phyloP scores from a whole-genome alignment of 495 filamentous ascomycete species.

The Talaromyces ruber region DNA sequence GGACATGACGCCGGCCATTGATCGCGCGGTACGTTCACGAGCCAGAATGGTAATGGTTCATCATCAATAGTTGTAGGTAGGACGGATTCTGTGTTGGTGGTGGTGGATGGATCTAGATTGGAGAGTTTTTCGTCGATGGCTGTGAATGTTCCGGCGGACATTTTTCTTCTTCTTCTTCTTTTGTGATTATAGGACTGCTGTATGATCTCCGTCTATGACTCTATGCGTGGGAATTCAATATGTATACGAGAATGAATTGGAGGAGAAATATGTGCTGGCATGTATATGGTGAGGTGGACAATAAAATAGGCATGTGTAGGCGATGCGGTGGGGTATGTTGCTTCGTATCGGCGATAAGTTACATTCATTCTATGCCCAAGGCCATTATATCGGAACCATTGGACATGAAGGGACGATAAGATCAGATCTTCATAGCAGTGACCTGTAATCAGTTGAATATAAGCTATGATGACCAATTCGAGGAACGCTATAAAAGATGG shows the following conservation, averaged over 20 bases:
- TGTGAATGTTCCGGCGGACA: slow-evolving; percentile 17
- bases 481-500: not conserved
- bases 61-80: slow-evolving; percentile 3
- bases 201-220: too few relatives aligned
- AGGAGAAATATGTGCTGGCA: not conserved
- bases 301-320: not conserved
- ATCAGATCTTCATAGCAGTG: too few relatives aligned
- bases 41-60: slow-evolving; percentile 62
- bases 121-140: slow-evolving; percentile 16
- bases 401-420: too few relatives aligned
- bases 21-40: slow-evolving; percentile 59
- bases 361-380: not conserved
- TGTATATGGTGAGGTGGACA: not conserved
- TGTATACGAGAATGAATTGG: not conserved
- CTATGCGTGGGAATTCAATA: too few relatives aligned
- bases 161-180: not conserved
- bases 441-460: not conserved
- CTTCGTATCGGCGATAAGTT: not conserved
- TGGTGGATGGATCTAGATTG: slow-evolving; percentile 10
- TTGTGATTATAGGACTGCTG: not conserved
- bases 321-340: not conserved
- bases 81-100: slow-evolving; percentile 5
- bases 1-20: slow-evolving; percentile 60
- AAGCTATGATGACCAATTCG: not conserved
- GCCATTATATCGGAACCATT: not conserved